Percentiles rank a stretch among this genome's conserved stretches.
These are phyloP conservation scores for Aureobasidium sp. DNA, from an alignment of 2,329 filamentous ascomycete genomes.

Conservation along the genomic window DNA sequence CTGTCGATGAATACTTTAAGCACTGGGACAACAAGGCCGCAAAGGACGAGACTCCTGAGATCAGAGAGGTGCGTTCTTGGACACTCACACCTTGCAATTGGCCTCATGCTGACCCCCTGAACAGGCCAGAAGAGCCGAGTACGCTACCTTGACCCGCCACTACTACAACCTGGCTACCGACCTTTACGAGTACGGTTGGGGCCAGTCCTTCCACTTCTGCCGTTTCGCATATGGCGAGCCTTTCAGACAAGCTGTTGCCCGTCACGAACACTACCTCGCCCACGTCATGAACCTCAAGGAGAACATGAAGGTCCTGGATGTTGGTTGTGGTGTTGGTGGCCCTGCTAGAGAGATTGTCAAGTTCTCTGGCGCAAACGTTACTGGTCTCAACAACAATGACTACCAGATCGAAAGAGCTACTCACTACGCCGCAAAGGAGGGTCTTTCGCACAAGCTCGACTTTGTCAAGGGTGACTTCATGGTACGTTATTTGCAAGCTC, in stretches of 20 bases:
- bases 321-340: conserved; percentile 94
- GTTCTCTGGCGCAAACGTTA: conserved; percentile 83
- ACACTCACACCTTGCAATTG: background rate
- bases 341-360: conserved; percentile 94
- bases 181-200: conserved; percentile 90
- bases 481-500: conserved; percentile 37
- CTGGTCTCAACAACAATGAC: conserved; percentile 97
- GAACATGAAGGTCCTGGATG: conserved; percentile 85
- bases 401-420: conserved; percentile 97
- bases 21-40: conserved; percentile 85
- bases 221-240: conserved; percentile 80
- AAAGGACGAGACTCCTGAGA: conserved; percentile 73
- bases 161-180: conserved; percentile 41
- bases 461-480: conserved; percentile 98
- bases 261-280: conserved; percentile 96
- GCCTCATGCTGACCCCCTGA: background rate
- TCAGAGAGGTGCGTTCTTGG: conserved; percentile 52
- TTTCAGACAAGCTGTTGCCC: conserved; percentile 85
- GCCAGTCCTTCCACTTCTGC: conserved; percentile 94
- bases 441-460: conserved; percentile 67
- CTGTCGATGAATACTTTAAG: conserved; percentile 90
- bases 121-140: conserved; percentile 61
- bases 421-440: conserved; percentile 73
- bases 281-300: conserved; percentile 79
- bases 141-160: conserved; percentile 89